Percentiles rank a stretch among this genome's conserved stretches.
phyloP scores from a whole-genome alignment of 345 rosid genomes.

The Conringia planisiliqua region DNA sequence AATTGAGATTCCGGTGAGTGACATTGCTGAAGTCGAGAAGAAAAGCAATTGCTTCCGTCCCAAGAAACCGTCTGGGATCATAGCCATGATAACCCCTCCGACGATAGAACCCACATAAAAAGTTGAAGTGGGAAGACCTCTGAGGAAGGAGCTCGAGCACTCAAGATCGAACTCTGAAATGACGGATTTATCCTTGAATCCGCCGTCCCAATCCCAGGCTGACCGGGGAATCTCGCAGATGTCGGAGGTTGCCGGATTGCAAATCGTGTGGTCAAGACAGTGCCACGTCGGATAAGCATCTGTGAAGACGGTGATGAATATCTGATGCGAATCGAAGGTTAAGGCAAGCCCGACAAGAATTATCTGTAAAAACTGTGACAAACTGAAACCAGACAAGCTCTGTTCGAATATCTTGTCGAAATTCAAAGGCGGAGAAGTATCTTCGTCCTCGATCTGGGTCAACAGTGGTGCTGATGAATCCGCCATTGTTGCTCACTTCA shows the following conservation, averaged over 20 bases:
- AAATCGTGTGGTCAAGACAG: slow-evolving; percentile 30
- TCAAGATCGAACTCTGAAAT: slow-evolving; percentile 57
- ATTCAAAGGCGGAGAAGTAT: background rate
- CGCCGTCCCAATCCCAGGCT: slow-evolving; percentile 53
- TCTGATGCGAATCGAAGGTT: slow-evolving; percentile 59
- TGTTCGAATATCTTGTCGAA: slow-evolving; percentile 28
- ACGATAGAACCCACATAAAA: slow-evolving; percentile 45
- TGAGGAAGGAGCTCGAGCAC: slow-evolving; percentile 42
- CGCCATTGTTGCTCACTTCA: slow-evolving; percentile 15
- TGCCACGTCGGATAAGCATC: slow-evolving; percentile 60
- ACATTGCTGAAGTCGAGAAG: slow-evolving; percentile 34
- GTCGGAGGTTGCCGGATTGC: slow-evolving; percentile 23
- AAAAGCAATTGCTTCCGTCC: slow-evolving; percentile 44
- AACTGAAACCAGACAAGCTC: slow-evolving; percentile 17
- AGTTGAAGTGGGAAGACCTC: slow-evolving; percentile 49
- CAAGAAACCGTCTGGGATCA: slow-evolving; percentile 33
- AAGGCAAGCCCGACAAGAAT: slow-evolving; percentile 48
- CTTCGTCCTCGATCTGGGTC: slow-evolving; percentile 12
- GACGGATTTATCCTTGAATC: slow-evolving; percentile 31
- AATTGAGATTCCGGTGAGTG: slow-evolving; percentile 31
- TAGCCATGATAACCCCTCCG: slow-evolving; percentile 34
- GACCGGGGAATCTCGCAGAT: slow-evolving; percentile 42
- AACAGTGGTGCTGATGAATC: slow-evolving; percentile 26
- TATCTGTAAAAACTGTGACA: slow-evolving; percentile 40
- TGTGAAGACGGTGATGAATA: slow-evolving; percentile 60